Base-by-base conservation (phyloP, 108 stramenopile species). In the Skeletonema tropicum region DNA sequence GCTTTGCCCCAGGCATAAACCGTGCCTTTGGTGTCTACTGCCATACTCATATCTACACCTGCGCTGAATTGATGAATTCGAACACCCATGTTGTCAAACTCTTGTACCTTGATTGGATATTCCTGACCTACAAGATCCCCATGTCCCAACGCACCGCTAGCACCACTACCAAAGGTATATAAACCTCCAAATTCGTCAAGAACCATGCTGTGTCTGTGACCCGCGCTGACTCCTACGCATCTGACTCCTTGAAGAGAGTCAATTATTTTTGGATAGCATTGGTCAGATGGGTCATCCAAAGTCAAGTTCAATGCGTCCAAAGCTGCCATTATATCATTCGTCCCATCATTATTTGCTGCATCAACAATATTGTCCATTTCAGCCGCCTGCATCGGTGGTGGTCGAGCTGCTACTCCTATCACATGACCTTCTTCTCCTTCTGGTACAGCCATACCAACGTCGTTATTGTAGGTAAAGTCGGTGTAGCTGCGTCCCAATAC, bases 21-120 rank as follows among this genome's bases (percentile, higher is more conserved):
- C 15, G 73, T 66, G 30, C 96, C 96, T 32, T 60, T 80, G 13
- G 87, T 86, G 17, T 79, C 71, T 5, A 94, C 90, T 6, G 90
- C 92, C 94, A 97, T 94, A 74, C 94, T 94, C 70, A 92, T 94
- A 67, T 97, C 96, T 0, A 97, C 96, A 15, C 96, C 96, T 23
- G 96, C 96, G 73, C 92, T 92, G 68, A 94, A 89, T 80, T 92
- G 87, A 60, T 90, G 80, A 48, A 97, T 92, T 15, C 83, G 80
- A 41, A 90, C 46, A 55, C 46, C 32, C 30, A 38, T 63, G 11
- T 84, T 84, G 83, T 82, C 86, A 70, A 95, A 93, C 42, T 84
- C 74, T 69, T 84, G 82, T 14, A 92, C 79, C 59, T 85, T 92
- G 78, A 93, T 78, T 0, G 94, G 92, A 67, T 66, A 85, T 71